A percentile compares a stretch with the other conserved stretches of the same genome.
Conservation (phyloP, 768 basidiomycete genomes). For the Tricholoma hemisulphureum region DNA sequence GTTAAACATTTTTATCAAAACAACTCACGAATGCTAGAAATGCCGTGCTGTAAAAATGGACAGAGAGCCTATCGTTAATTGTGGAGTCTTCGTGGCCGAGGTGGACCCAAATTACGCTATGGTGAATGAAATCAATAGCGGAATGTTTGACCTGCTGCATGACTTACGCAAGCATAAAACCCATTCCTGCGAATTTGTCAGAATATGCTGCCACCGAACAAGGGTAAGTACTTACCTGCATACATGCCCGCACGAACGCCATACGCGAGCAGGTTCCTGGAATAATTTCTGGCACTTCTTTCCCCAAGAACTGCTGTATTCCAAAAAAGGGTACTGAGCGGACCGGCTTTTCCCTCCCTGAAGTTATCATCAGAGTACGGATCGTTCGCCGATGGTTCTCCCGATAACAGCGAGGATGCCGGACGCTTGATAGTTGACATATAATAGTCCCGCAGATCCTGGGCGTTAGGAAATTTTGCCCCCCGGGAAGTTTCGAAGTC, state of each 20-base stretch:
- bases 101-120: slow-evolving; percentile 53
- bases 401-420: not conserved
- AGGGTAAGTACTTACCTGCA: slow-evolving; percentile 30
- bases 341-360: slow-evolving; percentile 26
- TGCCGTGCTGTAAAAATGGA: slow-evolving; percentile 57
- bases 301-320: slow-evolving; percentile 48
- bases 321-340: slow-evolving; percentile 33
- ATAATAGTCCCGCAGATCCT: slow-evolving; percentile 37
- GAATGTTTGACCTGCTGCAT: not conserved
- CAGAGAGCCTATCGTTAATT: slow-evolving; percentile 49
- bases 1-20: not conserved
- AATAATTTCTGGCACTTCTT: slow-evolving; percentile 48
- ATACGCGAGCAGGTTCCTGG: slow-evolving; percentile 55
- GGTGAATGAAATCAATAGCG: slow-evolving; percentile 26
- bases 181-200: slow-evolving; percentile 34
- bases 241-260: slow-evolving; percentile 60
- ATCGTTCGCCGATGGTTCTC: not conserved
- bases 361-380: not conserved
- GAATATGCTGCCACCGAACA: not conserved
- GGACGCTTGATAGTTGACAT: slow-evolving; percentile 19
- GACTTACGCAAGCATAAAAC: slow-evolving; percentile 42
- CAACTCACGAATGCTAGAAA: slow-evolving; percentile 47
- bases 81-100: slow-evolving; percentile 39
- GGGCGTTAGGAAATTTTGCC: slow-evolving; percentile 14
- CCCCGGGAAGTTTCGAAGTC: slow-evolving; percentile 35